phyloP scores from a whole-genome alignment of 495 filamentous ascomycete species.

The Penicillium pancosmium region DNA sequence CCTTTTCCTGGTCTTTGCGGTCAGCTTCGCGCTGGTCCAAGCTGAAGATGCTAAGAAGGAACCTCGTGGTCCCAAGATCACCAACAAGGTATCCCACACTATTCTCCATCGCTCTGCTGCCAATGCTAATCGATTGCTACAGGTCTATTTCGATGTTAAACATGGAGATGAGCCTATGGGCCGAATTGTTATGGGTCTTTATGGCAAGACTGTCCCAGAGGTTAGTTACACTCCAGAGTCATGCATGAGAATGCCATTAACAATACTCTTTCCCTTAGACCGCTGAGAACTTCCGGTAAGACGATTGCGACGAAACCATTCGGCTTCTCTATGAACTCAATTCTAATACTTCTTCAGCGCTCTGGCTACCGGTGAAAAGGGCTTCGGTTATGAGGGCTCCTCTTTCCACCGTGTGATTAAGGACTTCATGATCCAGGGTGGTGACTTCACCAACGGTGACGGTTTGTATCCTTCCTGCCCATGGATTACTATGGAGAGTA shows the following conservation, averaged over 20 bases:
- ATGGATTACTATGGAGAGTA: not conserved
- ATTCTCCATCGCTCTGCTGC: not conserved
- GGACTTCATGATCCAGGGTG: constrained; percentile 98
- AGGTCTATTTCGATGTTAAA: constrained; percentile 93
- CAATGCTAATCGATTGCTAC: constrained; percentile 14
- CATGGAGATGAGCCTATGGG: constrained; percentile 87
- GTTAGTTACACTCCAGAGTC: constrained; percentile 36
- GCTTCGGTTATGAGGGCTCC: constrained; percentile 93
- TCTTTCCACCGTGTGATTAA: constrained; percentile 99
- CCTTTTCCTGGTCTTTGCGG: constrained; percentile 71
- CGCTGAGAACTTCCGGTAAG: constrained; percentile 91
- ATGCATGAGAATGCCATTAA: constrained; percentile 4
- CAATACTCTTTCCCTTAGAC: constrained; percentile 54
- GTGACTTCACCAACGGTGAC: constrained; percentile 96
- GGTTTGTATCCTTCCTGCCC: constrained; percentile 42
- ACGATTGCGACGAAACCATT: not conserved
- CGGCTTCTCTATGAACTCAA: not conserved
- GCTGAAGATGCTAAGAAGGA: constrained; percentile 73
- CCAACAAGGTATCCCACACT: constrained; percentile 67
- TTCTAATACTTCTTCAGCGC: constrained; percentile 52
- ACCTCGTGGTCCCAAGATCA: constrained; percentile 93
- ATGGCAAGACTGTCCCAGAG: constrained; percentile 97
- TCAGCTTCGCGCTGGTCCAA: constrained; percentile 64
- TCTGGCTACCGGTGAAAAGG: constrained; percentile 95
- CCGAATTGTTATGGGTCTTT: constrained; percentile 89